A percentile compares a stretch with the other conserved stretches of the same genome.
Conservation (phyloP, 2,329 filamentous ascomycete genomes). For the Pseudogymnoascus sp. region DNA sequence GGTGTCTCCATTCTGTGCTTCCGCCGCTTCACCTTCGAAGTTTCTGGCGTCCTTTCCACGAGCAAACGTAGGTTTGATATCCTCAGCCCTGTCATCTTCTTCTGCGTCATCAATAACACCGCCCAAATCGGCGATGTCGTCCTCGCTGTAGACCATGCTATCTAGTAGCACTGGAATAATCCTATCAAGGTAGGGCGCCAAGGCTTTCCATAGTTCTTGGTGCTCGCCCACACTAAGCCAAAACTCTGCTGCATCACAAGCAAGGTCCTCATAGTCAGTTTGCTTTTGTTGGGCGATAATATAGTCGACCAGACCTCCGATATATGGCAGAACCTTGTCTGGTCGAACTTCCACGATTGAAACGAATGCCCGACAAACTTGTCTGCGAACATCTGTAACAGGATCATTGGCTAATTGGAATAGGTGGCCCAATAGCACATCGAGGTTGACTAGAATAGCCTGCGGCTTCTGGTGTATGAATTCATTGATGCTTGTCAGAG, state of each 20-base stretch:
- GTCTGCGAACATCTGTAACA: conserved; percentile 74
- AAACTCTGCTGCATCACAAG: conserved; percentile 92
- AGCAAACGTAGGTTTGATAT: conserved; percentile 88
- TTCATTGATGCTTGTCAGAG: conserved; percentile 79
- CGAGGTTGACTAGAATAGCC: conserved; percentile 71
- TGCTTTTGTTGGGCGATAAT: conserved; percentile 83
- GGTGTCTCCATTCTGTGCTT: conserved; percentile 43
- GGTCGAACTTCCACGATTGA: conserved; percentile 84
- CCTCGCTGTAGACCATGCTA: conserved; percentile 93
- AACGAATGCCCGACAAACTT: conserved; percentile 89
- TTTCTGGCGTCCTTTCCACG: conserved; percentile 49
- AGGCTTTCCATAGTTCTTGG: conserved; percentile 62
- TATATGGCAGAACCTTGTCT: conserved; percentile 82
- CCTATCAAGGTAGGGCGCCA: conserved; percentile 70
- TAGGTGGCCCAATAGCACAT: conserved; percentile 71
- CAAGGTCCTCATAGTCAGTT: conserved; percentile 74
- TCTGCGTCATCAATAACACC: conserved; percentile 85
- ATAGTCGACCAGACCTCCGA: conserved; percentile 82
- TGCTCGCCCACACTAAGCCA: conserved; percentile 93
- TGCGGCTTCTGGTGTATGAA: conserved; percentile 82
- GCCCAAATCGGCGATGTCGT: conserved; percentile 80
- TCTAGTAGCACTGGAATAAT: conserved; percentile 86
- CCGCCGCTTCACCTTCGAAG: conserved; percentile 40
- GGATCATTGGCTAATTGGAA: conserved; percentile 73
- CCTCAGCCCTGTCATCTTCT: conserved; percentile 78